Conservation (phyloP, 257 asterid genomes). For the Solanum raphanifolium region DNA sequence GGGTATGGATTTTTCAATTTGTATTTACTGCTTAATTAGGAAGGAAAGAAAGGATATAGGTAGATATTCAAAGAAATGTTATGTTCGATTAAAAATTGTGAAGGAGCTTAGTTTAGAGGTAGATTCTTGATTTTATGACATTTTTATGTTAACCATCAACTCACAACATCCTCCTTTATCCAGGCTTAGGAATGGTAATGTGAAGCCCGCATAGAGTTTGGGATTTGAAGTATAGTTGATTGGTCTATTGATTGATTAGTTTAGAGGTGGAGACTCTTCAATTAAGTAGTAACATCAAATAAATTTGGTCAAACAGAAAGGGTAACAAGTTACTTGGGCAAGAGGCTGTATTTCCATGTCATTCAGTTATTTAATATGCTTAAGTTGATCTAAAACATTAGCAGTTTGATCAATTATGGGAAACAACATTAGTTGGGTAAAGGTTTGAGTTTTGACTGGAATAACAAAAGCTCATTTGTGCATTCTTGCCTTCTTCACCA, state of each 20-base stretch:
- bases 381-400: background rate
- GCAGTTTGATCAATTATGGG: background rate
- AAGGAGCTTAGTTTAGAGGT: background rate
- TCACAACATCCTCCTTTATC: background rate
- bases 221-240: background rate
- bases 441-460: background rate
- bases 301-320: background rate
- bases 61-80: background rate
- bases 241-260: background rate
- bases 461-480: background rate
- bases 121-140: background rate
- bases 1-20: constrained; percentile 26
- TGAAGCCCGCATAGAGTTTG: background rate
- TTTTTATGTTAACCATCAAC: background rate
- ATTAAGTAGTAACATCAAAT: background rate
- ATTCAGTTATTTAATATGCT: background rate
- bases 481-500: background rate
- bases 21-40: background rate
- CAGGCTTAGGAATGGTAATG: background rate
- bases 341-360: background rate
- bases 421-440: background rate
- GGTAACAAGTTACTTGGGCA: background rate
- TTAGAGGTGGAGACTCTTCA: background rate
- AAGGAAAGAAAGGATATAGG: background rate
- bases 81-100: background rate